Percentiles rank a stretch among this genome's conserved stretches.
These are phyloP conservation scores for Chaetomium globosum DNA, from an alignment of 2,329 filamentous ascomycete genomes.

Conservation along the genomic window DNA sequence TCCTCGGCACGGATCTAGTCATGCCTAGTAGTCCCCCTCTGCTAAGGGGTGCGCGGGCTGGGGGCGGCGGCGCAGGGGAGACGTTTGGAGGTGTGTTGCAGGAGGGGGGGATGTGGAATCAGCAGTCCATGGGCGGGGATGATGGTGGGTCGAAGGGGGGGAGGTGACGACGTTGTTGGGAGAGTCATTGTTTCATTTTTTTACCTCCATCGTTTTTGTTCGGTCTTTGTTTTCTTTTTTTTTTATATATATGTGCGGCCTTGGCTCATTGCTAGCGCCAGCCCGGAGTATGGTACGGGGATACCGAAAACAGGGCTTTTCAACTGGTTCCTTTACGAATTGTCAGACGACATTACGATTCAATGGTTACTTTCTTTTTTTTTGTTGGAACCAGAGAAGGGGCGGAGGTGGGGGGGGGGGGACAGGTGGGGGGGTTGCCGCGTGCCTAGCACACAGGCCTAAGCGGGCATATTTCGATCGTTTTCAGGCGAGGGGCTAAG, in stretches of 20 bases:
- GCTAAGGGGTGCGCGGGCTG: constrained; percentile 33
- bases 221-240: neutral
- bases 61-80: constrained; percentile 13
- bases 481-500: too few species aligned
- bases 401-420: too few species aligned
- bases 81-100: constrained; percentile 34
- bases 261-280: neutral
- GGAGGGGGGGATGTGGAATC: neutral
- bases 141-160: neutral
- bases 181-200: neutral
- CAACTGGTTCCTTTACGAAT: neutral
- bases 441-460: too few species aligned
- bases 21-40: constrained; percentile 55
- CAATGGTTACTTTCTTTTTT: neutral
- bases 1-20: constrained; percentile 52
- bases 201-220: neutral
- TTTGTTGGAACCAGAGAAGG: neutral
- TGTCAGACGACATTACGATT: neutral
- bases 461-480: too few species aligned
- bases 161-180: constrained; percentile 24
- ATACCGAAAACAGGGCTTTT: neutral
- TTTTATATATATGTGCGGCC: neutral
- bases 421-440: too few species aligned
- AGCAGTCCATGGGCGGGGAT: neutral
- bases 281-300: neutral